Conservation (phyloP, 331 rosid species). For the Quercus lobata region DNA sequence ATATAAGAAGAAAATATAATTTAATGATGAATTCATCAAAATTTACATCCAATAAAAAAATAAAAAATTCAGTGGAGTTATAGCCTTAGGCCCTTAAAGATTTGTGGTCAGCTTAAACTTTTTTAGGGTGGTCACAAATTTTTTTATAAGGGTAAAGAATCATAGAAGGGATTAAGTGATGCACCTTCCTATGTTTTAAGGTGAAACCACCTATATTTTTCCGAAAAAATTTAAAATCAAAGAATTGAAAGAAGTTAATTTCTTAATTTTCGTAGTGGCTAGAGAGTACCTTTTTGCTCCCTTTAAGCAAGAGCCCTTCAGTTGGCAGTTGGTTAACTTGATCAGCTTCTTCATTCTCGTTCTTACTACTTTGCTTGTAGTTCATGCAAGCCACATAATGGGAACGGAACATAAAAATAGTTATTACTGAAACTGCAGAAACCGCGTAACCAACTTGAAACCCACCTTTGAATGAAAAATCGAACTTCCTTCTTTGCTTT, state of each 20-base stretch:
- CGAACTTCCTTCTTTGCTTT: neutral
- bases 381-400: slow-evolving; percentile 5
- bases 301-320: neutral
- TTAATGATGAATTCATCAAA: accelerated
- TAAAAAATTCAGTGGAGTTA: too few species aligned
- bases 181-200: too few species aligned
- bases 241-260: too few species aligned
- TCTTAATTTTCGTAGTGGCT: neutral
- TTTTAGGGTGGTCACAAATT: too few species aligned
- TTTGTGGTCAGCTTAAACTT: too few species aligned
- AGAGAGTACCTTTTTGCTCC: slow-evolving; percentile 26
- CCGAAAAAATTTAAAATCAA: too few species aligned
- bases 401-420: neutral
- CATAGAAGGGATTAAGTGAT: too few species aligned
- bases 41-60: too few species aligned
- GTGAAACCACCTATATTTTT: too few species aligned
- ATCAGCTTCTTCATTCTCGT: neutral
- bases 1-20: too few species aligned
- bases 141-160: too few species aligned
- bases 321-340: slow-evolving; percentile 4
- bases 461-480: slow-evolving; percentile 6
- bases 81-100: too few species aligned
- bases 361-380: neutral
- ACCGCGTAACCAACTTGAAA: slow-evolving; percentile 23
- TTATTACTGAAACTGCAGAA: neutral